Evolutionary conservation across 139 green algal species (phyloP).

Genomic region (Astrephomene gubernaculifera): DNA sequence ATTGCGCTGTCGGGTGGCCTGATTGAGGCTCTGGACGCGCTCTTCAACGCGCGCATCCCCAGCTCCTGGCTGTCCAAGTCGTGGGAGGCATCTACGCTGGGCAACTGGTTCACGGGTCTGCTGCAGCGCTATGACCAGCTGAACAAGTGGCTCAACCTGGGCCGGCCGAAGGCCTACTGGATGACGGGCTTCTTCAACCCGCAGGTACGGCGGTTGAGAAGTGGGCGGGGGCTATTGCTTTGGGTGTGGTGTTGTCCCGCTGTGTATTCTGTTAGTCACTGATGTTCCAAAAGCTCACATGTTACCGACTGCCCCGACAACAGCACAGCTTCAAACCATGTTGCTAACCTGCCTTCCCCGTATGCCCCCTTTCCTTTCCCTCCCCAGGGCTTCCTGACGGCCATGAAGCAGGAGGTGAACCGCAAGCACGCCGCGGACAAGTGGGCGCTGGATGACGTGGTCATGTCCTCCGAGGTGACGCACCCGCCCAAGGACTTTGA

Average conservation of each 20-base stretch:
- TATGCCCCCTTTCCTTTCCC: background rate
- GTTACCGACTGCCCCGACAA: no score
- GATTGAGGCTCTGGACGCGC: slow-evolving; percentile 85
- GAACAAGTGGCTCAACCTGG: slow-evolving; percentile 89
- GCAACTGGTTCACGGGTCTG: slow-evolving; percentile 92
- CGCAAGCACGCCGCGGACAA: slow-evolving; percentile 91
- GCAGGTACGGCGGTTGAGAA: slow-evolving; percentile 48
- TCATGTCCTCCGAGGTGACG: slow-evolving; percentile 91
- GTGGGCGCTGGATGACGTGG: slow-evolving; percentile 96
- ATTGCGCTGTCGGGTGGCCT: slow-evolving; percentile 87
- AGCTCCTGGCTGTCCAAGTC: slow-evolving; percentile 82
- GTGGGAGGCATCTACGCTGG: slow-evolving; percentile 84
- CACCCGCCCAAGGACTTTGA: slow-evolving; percentile 90
- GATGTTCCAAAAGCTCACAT: no score
- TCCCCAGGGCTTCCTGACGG: slow-evolving; percentile 89
- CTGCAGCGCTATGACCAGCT: slow-evolving; percentile 93
- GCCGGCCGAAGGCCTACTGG: slow-evolving; percentile 92
- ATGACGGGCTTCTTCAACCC: slow-evolving; percentile 98
- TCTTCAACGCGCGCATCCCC: slow-evolving; percentile 91
- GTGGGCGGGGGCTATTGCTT: background rate
- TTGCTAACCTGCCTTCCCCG: background rate
- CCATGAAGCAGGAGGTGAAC: slow-evolving; percentile 94
- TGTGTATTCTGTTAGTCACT: no score
- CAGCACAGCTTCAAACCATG: background rate
- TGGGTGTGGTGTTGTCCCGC: no score